phyloP scores from a whole-genome alignment of 139 green algal species.

The Klebsormidium nitens region DNA sequence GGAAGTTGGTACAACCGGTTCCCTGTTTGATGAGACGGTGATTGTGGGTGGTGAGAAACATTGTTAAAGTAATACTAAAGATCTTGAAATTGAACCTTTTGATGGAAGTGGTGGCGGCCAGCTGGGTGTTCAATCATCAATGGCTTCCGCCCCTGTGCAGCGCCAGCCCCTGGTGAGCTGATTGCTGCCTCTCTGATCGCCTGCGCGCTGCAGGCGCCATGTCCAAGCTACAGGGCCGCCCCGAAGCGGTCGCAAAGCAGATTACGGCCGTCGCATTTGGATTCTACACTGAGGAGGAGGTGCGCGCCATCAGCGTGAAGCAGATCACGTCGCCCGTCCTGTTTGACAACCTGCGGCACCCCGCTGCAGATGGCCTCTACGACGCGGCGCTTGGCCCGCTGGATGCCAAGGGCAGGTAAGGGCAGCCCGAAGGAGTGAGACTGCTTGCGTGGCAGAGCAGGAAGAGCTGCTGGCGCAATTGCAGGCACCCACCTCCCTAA shows the following conservation, averaged over 20 bases:
- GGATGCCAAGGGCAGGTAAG: constrained; percentile 56
- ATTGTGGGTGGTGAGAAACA: no score
- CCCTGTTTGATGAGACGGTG: no score
- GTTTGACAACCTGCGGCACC: constrained; percentile 74
- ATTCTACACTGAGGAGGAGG: constrained; percentile 88
- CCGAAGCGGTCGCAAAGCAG: constrained; percentile 69
- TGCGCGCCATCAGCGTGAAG: constrained; percentile 75
- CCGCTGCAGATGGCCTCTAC: constrained; percentile 78
- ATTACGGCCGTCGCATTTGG: constrained; percentile 71
- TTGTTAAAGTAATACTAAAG: no score
- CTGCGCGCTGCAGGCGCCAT: no score
- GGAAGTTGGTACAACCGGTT: no score
- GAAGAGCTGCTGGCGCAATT: neutral
- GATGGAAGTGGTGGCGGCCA: no score
- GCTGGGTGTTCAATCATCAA: no score
- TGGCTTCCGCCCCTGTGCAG: no score
- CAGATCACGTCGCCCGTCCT: constrained; percentile 69
- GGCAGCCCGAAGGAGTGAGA: no score
- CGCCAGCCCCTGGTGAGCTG: no score
- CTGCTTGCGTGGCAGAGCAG: neutral
- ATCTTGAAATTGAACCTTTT: no score
- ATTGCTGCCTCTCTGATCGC: no score
- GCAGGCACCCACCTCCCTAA: neutral
- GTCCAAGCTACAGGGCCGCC: constrained; percentile 17
- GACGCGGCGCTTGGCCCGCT: constrained; percentile 81